Evolutionary conservation across 2,329 filamentous ascomycete species (phyloP), one percentile per base, ranked within the genome.

Genomic region (Claviceps sorghi): DNA sequence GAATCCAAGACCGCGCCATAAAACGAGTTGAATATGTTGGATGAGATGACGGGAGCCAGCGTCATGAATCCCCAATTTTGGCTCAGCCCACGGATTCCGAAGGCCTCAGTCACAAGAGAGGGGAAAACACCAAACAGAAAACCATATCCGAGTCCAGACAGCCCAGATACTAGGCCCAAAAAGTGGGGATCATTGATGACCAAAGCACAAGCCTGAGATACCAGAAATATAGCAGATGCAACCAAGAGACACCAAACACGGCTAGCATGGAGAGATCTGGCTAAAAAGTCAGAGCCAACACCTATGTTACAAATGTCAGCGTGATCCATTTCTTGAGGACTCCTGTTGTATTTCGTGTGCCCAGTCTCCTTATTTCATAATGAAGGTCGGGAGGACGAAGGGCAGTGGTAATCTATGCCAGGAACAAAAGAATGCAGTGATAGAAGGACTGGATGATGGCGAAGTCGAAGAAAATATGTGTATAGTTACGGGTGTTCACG

Each of bases 11-110:
- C 82, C 17, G 67, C 70, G 48, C 93, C 93, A 64, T 97, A 98
- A 53, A 93, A 81, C 1, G 96, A 70, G 64, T 97, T 98, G 75
- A 95, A 97, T 22, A 95, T 67, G 60, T 97, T 95, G 49, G 88
- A 90, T 9, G 84, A 89, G 30, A 95, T 68, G 2, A 95, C 88
- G 0, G 91, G 90, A 2, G 88, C 84, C 48, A 96, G 73, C 0
- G 88, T 96, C 82, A 98, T 94, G 60, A 86, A 84, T 15, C 93
- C 93, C 91, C 93, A 98, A 63, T 97, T 98, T 64, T 95, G 88
- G 52, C 85, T 89, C 47, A 98, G 74, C 1, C 90, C 91, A 55
- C 84, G 78, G 29, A 96, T 85, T 8, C 93, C 93, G 65, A 98
- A 98, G 0, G 85, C 84, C 64, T 97, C 90, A 7, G 90, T 88